A percentile compares a stretch with the other conserved stretches of the same genome.
Conservation (phyloP, 345 rosid genomes). For the Syzygium grande region DNA sequence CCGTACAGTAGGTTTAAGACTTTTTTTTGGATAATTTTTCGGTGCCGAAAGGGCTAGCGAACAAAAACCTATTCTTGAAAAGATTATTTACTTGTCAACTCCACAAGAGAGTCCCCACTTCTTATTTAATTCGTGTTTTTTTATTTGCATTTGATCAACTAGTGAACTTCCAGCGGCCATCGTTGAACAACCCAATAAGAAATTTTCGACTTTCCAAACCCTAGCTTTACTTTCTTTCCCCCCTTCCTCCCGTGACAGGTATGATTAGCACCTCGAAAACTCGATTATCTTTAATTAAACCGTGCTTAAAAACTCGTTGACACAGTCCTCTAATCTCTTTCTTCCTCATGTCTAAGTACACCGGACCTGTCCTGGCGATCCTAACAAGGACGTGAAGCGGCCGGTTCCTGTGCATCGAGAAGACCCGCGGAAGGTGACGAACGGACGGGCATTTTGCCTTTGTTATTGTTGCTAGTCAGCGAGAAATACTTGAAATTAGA, state of each 20-base stretch:
- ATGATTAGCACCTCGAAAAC: not conserved
- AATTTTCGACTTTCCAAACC: not conserved
- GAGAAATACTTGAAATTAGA: not conserved
- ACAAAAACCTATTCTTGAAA: not conserved
- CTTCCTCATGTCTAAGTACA: not conserved
- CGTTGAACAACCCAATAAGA: not conserved
- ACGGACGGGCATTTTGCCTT: not conserved
- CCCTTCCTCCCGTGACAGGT: not conserved
- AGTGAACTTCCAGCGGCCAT: not conserved
- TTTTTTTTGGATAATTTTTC: no score
- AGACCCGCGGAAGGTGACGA: not conserved
- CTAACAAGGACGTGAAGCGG: not conserved
- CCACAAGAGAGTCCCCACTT: not conserved
- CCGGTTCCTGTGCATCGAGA: not conserved
- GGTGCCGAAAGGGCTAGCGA: not conserved
- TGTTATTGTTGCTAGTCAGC: not conserved
- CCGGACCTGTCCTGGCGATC: not conserved
- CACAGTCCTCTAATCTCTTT: not conserved
- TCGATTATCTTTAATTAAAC: not conserved
- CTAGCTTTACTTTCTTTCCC: accelerated
- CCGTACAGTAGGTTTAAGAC: no score
- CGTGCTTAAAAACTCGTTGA: not conserved
- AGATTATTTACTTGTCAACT: not conserved
- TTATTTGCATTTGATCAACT: not conserved
- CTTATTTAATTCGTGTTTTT: not conserved